Evolutionary conservation across 169 alveolate genomes (phyloP), one percentile per base, ranked within the genome.

Genomic region (Plasmodium billcollinsi): DNA sequence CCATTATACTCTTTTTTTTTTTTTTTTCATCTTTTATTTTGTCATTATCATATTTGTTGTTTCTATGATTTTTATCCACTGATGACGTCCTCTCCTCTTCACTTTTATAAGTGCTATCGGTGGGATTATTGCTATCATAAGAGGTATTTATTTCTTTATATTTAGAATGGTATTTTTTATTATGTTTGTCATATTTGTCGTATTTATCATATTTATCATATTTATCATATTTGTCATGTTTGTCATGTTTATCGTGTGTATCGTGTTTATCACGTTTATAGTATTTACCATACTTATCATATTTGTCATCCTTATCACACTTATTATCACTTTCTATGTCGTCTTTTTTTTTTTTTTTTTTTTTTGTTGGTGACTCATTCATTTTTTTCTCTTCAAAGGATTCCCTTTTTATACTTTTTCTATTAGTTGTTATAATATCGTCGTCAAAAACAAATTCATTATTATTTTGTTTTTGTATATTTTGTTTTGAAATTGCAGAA

Each of bases 391-490:
- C 80, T 78, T 78, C 61, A 20, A 56, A 66, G 50, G 56, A 9
- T 71, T 63, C 90, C 45, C 80, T 52, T 33, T 78, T 78, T 47
- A 54, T 18, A 26, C 78, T 67, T 56, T 66, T 78, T 58, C 72
- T 43, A 78, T 66, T 66, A 33, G 29, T 61, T 12, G 47, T 33
- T 14, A 54, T 21, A 15, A 54, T 9, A 66, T 65, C 78, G 26
- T 65, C 70, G 45, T 66, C 90, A 21, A 78, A 78, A 33, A 78
- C 70, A 29, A 78, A 66, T 52, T 78, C 50, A 39, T 61, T 61
- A 52, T 52, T 14, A 75, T 43, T 62, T 29, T 29, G 43, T 29
- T 29, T 29, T 63, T 63, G 33, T 33, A 78, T n/a, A 54, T 71
- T 59, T 50, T 65, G 70, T 39, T 59, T 66, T 14, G 49, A n/a